Conservation (phyloP, 768 basidiomycete species). For the Lanmaoa rubissima region DNA sequence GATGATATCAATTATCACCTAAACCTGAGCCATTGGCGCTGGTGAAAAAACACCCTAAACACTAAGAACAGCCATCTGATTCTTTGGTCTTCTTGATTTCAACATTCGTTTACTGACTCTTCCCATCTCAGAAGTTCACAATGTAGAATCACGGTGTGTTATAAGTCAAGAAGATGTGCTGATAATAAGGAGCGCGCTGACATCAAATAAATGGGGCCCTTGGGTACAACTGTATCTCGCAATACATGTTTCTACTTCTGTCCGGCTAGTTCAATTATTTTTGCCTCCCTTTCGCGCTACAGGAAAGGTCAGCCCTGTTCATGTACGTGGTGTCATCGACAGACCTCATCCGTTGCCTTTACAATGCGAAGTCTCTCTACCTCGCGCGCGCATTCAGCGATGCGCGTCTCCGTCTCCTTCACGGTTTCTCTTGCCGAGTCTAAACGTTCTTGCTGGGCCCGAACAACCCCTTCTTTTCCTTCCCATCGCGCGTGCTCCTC, state of each 20-base stretch:
- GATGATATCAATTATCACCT: slow-evolving; percentile 26
- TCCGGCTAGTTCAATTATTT: slow-evolving; percentile 38
- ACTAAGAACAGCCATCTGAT: slow-evolving; percentile 38
- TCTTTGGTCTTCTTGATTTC: neutral
- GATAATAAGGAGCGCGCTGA: neutral
- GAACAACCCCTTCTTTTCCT: slow-evolving; percentile 46
- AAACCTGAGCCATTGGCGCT: slow-evolving; percentile 31
- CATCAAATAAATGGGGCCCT: neutral
- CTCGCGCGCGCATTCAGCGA: slow-evolving; percentile 72
- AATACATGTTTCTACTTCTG: slow-evolving; percentile 3
- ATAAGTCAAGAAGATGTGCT: neutral
- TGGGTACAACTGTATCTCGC: neutral
- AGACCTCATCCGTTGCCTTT: slow-evolving; percentile 65
- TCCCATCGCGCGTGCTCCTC: slow-evolving; percentile 62
- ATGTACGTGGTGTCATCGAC: slow-evolving; percentile 10
- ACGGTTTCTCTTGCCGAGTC: slow-evolving; percentile 53
- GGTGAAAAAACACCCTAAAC: slow-evolving; percentile 29
- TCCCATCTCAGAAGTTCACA: slow-evolving; percentile 1
- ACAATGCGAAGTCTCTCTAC: slow-evolving; percentile 63
- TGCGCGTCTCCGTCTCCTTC: slow-evolving; percentile 53
- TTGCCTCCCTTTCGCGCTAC: slow-evolving; percentile 56
- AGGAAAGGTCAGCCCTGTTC: slow-evolving; percentile 4
- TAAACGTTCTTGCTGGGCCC: slow-evolving; percentile 45
- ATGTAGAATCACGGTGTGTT: neutral
- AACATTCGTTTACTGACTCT: slow-evolving; percentile 12